Evolutionary conservation across 805 yeast genomes (phyloP), one percentile per base, ranked within the genome.

Genomic region (Teunomyces gatunensis): DNA sequence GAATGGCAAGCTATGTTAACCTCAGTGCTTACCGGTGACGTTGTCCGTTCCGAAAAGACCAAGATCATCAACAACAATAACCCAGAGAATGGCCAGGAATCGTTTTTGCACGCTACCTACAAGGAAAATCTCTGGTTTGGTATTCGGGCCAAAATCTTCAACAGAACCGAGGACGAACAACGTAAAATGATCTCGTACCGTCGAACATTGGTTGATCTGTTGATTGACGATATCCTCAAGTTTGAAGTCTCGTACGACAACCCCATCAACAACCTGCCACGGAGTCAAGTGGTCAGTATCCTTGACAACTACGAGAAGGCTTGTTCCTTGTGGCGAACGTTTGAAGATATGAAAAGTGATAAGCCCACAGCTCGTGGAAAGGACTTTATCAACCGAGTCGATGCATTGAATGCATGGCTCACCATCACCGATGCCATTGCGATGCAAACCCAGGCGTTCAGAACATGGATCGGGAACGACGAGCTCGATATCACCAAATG

Each of bases 1-100:
- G 96, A 90, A 67, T 94, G 99, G 99, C 98, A 94, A 66, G 80
- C 92, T 0, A 89, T 94, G 96, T 74, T 94, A 42, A 79, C 87
- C 9, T 79, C 90, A 2, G 98, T 94, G 3, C 77, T 94, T 30
- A 92, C 95, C 2, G 98, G 99, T 55, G 98, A 94, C 65, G 96
- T 94, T 46, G 90, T 94, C 17, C 80, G 85, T 30, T 85, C 92
- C 10, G 99, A 94, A 60, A 94, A 92, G 67, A 84, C 88, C 3
- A 84, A 84, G 64, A 75, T 87, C 47, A 82, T 80, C 12, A 79
- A 77, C 45, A 83, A 78, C 32, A 62, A 65, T 21, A 66, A 59
- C 51, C 56, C 65, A 0, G 67, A 65, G 35, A 68, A 63, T 35
- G 60, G 62, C 27, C 74, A 69, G 52, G 85, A 81, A 53, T 64